Evolutionary conservation across 2,329 filamentous ascomycete genomes (phyloP), one percentile per base, ranked within the genome.

Genomic region (Mycocentrospora acerina): DNA sequence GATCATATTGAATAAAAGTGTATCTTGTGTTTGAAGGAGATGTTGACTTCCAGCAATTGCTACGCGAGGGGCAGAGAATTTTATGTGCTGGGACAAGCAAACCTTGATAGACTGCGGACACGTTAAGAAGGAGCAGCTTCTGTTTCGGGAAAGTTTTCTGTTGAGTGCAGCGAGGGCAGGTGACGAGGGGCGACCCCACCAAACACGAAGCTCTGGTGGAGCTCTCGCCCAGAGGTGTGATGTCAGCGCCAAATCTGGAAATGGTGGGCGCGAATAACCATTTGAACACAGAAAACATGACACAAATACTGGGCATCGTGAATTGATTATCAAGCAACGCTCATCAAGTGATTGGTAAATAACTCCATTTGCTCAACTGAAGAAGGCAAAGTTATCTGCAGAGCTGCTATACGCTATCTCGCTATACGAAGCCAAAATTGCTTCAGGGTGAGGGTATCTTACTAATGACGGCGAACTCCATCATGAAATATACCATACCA

Each of bases 361-460:
- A n/a, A 22, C 19, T 22, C 9, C 9, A 22, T 22, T 22, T 5
- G 9, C 5, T 22, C 9, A 22, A 5, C 9, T 22, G 19, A 22
- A 9, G 9, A 22, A 22, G 19, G 5, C 19, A 5, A 22, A 22
- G 19, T 22, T 9, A 22, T 22, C 19, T 22, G 5, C 5, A 9
- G 9, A 22, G 19, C 9, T 6, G 19, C 19, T 22, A 22, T 22
- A 9, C 9, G 19, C 19, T 22, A 22, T 22, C 19, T 22, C 19
- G 24, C 18, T 40, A 24, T 40, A 33, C 35, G 43, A 51, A 54
- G 43, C 41, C 51, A 51, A 40, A 53, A 48, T 49, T 56, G 54
- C 51, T 46, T 44, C 42, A 32, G 41, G 42, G 49, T 53, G 54
- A 64, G 62, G 62, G 61, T 66, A 66, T 66, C 62, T 59, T 59